phyloP scores from a whole-genome alignment of 805 yeast genomes.

The Myxozyma mucilagina region DNA sequence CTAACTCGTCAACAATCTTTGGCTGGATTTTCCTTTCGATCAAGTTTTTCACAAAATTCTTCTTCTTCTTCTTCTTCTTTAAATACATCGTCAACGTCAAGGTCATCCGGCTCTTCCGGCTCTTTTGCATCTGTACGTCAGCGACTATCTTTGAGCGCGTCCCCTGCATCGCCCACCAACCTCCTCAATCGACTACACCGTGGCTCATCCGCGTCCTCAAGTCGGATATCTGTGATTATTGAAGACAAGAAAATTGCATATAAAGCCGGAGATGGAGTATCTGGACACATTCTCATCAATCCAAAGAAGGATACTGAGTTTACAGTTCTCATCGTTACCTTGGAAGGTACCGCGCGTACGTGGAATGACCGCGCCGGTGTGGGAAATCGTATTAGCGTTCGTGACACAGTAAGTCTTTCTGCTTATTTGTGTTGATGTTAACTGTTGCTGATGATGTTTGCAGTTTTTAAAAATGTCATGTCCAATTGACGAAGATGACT shows the following conservation, averaged over 20 bases:
- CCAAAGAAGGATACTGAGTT: constrained; percentile 7
- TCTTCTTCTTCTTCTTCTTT: neutral
- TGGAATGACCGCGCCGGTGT: constrained; percentile 13
- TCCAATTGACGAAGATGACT: constrained; percentile 15
- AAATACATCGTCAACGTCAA: neutral
- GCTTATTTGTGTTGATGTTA: neutral
- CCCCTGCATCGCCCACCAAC: neutral
- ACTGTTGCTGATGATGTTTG: neutral
- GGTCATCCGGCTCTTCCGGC: neutral
- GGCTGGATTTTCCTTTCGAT: neutral
- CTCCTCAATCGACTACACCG: neutral
- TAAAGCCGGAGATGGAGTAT: constrained; percentile 21
- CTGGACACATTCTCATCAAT: constrained; percentile 13
- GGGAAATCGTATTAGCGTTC: constrained; percentile 4
- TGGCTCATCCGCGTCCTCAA: neutral
- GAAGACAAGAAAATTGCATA: constrained; percentile 15
- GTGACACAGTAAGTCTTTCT: constrained; percentile 8
- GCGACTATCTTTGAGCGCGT: neutral
- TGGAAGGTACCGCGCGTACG: constrained; percentile 21
- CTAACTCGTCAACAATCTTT: neutral
- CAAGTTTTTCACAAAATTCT: neutral
- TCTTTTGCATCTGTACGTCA: neutral
- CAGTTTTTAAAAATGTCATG: constrained; percentile 24
- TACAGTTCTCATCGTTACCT: constrained; percentile 5
- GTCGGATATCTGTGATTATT: constrained; percentile 2